Conservation (phyloP, 2,329 filamentous ascomycete species). For the Pestalotiopsis sp. region DNA sequence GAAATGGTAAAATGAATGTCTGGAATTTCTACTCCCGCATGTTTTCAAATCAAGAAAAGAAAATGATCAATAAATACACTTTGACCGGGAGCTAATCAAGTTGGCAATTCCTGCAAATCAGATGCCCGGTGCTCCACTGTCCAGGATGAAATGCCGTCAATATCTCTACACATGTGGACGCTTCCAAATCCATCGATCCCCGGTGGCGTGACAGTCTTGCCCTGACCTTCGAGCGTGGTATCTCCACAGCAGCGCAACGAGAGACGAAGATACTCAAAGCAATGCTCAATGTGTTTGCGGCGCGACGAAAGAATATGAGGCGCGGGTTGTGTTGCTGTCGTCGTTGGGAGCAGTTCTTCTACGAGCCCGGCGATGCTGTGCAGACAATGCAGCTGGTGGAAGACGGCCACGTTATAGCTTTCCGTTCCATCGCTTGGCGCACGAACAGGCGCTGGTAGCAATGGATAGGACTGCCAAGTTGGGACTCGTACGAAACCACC, state of each 20-base stretch:
- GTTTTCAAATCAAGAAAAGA: neutral
- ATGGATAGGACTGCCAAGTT: neutral
- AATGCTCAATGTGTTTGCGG: neutral
- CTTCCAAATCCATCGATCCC: neutral
- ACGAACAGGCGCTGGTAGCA: neutral
- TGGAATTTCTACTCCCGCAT: neutral
- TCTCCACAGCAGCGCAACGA: neutral
- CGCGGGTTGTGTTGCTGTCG: neutral
- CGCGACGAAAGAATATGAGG: neutral
- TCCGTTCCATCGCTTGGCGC: neutral
- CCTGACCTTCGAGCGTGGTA: neutral
- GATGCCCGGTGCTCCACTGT: neutral
- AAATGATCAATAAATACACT: neutral
- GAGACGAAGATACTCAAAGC: neutral
- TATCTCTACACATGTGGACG: neutral
- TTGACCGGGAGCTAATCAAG: neutral
- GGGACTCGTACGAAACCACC: neutral
- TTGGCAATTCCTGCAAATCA: neutral
- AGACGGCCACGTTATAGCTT: neutral
- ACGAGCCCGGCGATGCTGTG: neutral
- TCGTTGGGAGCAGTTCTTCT: neutral
- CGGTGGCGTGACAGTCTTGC: neutral
- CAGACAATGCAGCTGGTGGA: neutral
- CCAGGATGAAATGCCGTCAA: neutral
- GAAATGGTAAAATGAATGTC: neutral